Evolutionary conservation across 345 rosid genomes (phyloP).

Genomic region (Moricandia arvensis): DNA sequence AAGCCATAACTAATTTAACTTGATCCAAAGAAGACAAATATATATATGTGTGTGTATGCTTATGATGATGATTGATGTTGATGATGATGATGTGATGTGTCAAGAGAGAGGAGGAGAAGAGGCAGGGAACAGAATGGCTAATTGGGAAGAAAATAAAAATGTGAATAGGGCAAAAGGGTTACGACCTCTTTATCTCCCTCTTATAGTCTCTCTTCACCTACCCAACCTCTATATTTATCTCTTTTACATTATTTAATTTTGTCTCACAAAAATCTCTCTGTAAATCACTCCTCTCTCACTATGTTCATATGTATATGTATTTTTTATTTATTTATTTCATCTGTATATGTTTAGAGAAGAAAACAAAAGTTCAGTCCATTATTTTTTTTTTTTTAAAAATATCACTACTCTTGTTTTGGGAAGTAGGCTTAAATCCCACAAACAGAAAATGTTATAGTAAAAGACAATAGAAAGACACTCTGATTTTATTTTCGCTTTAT

Average conservation of each 20-base stretch:
- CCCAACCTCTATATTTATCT: constrained; percentile 49
- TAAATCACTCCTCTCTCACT: background rate
- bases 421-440: background rate
- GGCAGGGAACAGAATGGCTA: constrained; percentile 32
- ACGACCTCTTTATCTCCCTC: constrained; percentile 45
- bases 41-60: background rate
- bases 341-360: background rate
- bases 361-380: background rate
- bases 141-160: constrained; percentile 6
- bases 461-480: background rate
- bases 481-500: background rate
- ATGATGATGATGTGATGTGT: constrained; percentile 29
- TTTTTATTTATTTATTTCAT: background rate
- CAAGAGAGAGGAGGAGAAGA: constrained; percentile 31
- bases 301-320: background rate
- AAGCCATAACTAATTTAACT: constrained; percentile 64
- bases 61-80: constrained; percentile 33
- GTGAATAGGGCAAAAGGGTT: constrained; percentile 36
- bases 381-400: too few species aligned
- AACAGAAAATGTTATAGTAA: background rate
- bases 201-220: constrained; percentile 43
- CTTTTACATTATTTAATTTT: constrained; percentile 5
- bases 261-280: background rate
- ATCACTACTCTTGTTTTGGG: background rate
- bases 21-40: constrained; percentile 23